Evolutionary conservation across 768 basidiomycete genomes (phyloP).

Genomic region (Lactifluus hygrophoroides): DNA sequence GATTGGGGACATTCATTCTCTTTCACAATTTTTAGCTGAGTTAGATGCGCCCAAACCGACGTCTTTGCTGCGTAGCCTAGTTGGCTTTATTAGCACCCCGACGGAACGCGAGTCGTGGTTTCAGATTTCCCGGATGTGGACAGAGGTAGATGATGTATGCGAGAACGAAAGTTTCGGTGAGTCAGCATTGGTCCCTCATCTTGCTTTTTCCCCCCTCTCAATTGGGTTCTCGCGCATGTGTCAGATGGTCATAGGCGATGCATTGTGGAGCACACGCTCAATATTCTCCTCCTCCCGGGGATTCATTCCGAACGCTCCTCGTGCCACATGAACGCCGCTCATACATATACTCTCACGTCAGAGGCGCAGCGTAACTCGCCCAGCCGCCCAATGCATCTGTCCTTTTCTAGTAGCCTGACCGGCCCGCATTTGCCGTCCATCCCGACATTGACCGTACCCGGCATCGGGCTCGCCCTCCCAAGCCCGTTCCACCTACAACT

Average conservation of each 20-base stretch:
- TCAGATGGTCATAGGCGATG: conserved; percentile 66
- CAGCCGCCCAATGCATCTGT: conserved; percentile 21
- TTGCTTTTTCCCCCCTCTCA: too few relatives aligned
- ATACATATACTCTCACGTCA: conserved; percentile 19
- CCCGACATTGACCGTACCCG: conserved; percentile 49
- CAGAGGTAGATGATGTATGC: conserved; percentile 62
- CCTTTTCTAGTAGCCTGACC: conserved; percentile 18
- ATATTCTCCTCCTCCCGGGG: conserved; percentile 67
- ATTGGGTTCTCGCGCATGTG: neutral
- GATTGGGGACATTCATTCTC: conserved; percentile 60
- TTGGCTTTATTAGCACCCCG: conserved; percentile 35
- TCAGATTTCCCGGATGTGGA: conserved; percentile 61
- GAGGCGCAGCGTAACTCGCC: conserved; percentile 15
- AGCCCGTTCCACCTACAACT: conserved; percentile 67
- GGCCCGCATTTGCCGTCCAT: conserved; percentile 25
- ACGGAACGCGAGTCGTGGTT: conserved; percentile 41
- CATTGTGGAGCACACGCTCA: conserved; percentile 73
- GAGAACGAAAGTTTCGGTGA: conserved; percentile 76
- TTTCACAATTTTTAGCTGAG: conserved; percentile 50
- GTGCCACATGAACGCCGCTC: conserved; percentile 24
- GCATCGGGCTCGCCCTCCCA: conserved; percentile 60
- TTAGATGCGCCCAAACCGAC: conserved; percentile 63
- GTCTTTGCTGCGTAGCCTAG: conserved; percentile 48
- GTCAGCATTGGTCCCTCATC: conserved; percentile 23
- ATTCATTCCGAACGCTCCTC: conserved; percentile 36